Base-by-base conservation (phyloP, 768 basidiomycete species). In the Calocera cornea region DNA sequence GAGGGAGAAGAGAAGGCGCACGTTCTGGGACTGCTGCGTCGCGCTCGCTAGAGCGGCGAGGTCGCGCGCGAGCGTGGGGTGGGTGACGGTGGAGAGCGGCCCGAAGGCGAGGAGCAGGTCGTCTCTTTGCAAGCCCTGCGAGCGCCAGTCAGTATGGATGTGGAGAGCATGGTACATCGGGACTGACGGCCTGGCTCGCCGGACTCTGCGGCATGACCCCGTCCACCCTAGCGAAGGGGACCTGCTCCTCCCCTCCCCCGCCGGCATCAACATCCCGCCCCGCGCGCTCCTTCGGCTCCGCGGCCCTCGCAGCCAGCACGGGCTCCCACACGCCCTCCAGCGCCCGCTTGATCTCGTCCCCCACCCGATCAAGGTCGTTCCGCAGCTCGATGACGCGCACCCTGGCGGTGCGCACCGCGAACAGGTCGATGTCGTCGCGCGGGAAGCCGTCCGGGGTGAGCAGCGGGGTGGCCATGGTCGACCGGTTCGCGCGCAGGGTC, bases 391-490 rank as follows among this genome's bases (percentile, higher is more conserved):
- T 86, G n/a, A 95, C 84, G 64, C 88, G 81, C 34, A 87, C 82
- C 65, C 92, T 83, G 14, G 92, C 90, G 63, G 79, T 78, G 27
- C 91, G 81, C 22, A 95, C 87, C 12, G 87, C 86, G 73, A 85
- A 90, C 19, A 95, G 80, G 68, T 80, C 79, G 69, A 97, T 83
- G 77, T 95, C 80, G 16, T 84, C 85, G 16, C 92, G 83, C 0
- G 95, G 95, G 76, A 92, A 97, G 7, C 95, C 95, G 65, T 97
- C 90, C 0, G 79, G 70, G 74, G 97, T 93, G 60, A 97, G 83
- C 36, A 97, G 83, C 0, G 90, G 86, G 0, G 88, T 84, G 29
- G 83, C 77, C 80, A 92, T 83, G 1, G 83, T 86, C 34, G 82
- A 82, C 44, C 81, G 77, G 72, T 91, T 88, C 64, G 81, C 78